Evolutionary conservation across 2,329 filamentous ascomycete species (phyloP).

Genomic region (Paracorniculantispora psalliotae): DNA sequence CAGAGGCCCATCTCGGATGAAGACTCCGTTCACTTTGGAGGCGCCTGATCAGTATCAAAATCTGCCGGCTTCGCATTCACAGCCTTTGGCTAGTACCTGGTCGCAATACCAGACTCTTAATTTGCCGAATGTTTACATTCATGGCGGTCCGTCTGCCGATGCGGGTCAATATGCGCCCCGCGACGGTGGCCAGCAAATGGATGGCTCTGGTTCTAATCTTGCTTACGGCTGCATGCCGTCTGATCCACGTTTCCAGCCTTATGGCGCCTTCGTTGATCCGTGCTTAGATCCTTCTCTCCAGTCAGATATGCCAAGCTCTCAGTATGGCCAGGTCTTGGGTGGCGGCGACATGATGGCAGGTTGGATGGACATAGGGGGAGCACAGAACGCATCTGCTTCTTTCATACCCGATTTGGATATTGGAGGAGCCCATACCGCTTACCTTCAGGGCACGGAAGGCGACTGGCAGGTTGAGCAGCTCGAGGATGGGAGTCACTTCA

Average conservation of each 20-base stretch:
- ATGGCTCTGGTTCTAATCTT: not conserved
- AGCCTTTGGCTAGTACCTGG: not conserved
- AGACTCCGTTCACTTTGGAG: not conserved
- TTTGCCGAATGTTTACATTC: not conserved
- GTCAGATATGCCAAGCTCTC: not conserved
- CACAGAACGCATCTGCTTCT: not conserved
- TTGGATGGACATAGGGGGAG: not conserved
- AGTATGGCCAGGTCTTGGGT: not conserved
- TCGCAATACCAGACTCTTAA: not conserved
- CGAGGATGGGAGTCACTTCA: slow-evolving; percentile 26
- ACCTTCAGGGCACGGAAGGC: slow-evolving; percentile 27
- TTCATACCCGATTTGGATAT: slow-evolving; percentile 17
- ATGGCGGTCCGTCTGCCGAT: not conserved
- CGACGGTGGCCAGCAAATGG: not conserved
- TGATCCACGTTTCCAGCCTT: not conserved
- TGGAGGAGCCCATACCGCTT: slow-evolving; percentile 22
- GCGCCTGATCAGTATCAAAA: not conserved
- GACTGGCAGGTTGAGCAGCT: slow-evolving; percentile 34
- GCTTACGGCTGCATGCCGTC: not conserved
- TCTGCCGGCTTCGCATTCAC: not conserved
- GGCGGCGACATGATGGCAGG: not conserved
- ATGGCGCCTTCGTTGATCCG: not conserved
- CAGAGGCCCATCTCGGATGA: slow-evolving; percentile 8
- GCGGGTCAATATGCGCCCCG: not conserved
- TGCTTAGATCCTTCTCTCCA: slow-evolving; percentile 3